Conservation (phyloP, 208 protist genomes). For the Acanthamoeba lenticulata region DNA sequence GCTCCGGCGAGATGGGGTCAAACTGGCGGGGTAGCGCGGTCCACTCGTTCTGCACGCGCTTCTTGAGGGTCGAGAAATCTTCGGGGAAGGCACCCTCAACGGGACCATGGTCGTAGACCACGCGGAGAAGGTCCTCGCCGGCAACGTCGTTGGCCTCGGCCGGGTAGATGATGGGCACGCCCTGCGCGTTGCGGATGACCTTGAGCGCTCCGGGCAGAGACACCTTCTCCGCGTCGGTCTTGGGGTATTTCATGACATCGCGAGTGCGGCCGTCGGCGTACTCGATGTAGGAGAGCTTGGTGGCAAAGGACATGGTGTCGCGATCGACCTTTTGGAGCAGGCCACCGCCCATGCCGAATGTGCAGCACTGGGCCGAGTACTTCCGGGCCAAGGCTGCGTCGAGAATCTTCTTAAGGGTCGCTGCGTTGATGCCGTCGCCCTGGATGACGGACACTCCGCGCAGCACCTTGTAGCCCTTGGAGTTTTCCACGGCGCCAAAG, state of each 20-base stretch:
- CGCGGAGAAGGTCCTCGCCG: conserved; percentile 56
- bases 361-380: conserved; percentile 71
- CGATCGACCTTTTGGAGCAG: conserved; percentile 79
- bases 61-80: conserved; percentile 66
- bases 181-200: conserved; percentile 50
- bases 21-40: not conserved
- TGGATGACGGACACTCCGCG: conserved; percentile 66
- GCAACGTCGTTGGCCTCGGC: conserved; percentile 35
- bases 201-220: conserved; percentile 61
- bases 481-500: conserved; percentile 67
- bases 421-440: conserved; percentile 76
- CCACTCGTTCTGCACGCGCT: conserved; percentile 59
- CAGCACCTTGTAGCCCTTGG: conserved; percentile 75
- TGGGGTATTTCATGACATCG: conserved; percentile 80
- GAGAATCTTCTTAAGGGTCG: conserved; percentile 52
- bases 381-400: conserved; percentile 27
- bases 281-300: conserved; percentile 73
- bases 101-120: conserved; percentile 69
- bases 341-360: conserved; percentile 71
- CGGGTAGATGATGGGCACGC: conserved; percentile 63
- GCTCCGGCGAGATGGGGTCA: conserved; percentile 44
- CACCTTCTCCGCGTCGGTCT: conserved; percentile 72
- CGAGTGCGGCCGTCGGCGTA: conserved; percentile 57
- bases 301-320: conserved; percentile 77
- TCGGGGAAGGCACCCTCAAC: conserved; percentile 40